Percentiles rank a stretch among this genome's conserved stretches.
These are phyloP conservation scores for Schizochytrium sp. DNA, from an alignment of 108 stramenopile species.

Conservation along the genomic window DNA sequence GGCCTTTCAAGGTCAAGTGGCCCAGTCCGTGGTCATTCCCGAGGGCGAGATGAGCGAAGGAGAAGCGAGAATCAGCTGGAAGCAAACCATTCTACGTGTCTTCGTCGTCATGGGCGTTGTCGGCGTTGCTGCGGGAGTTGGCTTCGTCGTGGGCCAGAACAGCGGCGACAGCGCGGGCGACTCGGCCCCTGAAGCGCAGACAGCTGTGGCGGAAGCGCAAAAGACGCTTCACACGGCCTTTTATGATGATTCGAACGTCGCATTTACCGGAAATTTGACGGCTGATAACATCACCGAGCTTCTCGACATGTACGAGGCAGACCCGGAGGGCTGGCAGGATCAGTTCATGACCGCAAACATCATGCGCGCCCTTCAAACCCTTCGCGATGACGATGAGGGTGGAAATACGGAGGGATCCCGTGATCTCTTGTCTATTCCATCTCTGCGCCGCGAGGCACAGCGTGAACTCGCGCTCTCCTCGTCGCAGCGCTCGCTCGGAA, in stretches of 20 bases:
- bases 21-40: neutral
- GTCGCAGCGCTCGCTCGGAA: neutral
- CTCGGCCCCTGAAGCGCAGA: neutral
- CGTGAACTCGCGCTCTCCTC: neutral
- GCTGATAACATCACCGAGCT: neutral
- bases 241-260: neutral
- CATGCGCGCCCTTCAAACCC: neutral
- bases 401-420: neutral
- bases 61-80: neutral
- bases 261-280: neutral
- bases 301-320: constrained; percentile 6
- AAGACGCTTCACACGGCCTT: neutral
- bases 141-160: neutral
- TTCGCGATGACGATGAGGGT: neutral
- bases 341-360: neutral
- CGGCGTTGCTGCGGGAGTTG: neutral
- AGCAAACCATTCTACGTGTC: neutral
- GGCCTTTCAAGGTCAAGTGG: neutral
- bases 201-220: neutral
- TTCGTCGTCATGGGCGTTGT: neutral
- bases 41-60: too few species aligned
- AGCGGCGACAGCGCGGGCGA: neutral
- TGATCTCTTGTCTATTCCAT: neutral
- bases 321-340: neutral
- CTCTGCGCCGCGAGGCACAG: neutral